Conservation (phyloP, 2,329 filamentous ascomycete species). For the Thielaviopsis cerberus region DNA sequence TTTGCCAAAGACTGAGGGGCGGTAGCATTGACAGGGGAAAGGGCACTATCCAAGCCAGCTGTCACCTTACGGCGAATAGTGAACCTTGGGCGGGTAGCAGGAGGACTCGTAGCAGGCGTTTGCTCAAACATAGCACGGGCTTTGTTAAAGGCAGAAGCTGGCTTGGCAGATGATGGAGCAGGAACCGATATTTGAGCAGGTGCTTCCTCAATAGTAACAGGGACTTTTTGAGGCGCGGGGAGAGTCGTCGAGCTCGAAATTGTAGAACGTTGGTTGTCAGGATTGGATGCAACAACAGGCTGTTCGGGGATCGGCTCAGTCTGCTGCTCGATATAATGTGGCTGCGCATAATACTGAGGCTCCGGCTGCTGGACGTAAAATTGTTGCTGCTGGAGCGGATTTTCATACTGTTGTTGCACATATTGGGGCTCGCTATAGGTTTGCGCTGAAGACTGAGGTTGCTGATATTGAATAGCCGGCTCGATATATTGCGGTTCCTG, state of each 20-base stretch:
- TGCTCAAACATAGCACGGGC: background rate
- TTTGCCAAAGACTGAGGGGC: background rate
- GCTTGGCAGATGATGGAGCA: background rate
- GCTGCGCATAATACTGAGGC: background rate
- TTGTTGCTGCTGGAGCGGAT: background rate
- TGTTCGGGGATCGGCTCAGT: too few species aligned
- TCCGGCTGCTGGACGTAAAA: background rate
- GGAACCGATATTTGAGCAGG: too few species aligned
- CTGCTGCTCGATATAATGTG: background rate
- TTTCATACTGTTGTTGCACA: background rate
- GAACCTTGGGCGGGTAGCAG: background rate
- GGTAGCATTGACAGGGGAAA: background rate
- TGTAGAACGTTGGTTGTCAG: background rate
- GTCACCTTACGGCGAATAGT: background rate
- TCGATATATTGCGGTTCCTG: background rate
- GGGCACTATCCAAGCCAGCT: background rate
- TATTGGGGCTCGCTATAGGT: background rate
- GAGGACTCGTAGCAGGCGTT: background rate
- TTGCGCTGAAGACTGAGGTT: background rate
- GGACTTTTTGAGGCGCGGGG: background rate
- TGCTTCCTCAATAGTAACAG: background rate
- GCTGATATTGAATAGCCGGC: background rate
- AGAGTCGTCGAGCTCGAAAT: background rate
- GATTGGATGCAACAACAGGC: background rate
- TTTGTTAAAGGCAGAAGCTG: background rate